Base-by-base conservation (phyloP, 2,329 filamentous ascomycete genomes). In the Macrophomina tecta region DNA sequence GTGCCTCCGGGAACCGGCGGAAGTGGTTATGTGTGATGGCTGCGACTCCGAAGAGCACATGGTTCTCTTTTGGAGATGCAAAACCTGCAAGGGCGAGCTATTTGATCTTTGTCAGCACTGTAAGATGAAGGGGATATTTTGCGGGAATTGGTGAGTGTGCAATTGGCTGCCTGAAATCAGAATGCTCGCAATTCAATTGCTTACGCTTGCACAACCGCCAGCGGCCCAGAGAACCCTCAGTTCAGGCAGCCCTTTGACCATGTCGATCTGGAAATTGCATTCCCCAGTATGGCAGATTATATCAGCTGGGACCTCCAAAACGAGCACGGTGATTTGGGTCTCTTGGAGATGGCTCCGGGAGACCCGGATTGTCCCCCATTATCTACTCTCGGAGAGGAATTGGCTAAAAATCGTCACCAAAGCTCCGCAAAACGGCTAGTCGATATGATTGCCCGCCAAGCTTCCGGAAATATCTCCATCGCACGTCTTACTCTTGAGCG, bases 251-350 rank as follows among this genome's bases (percentile, higher is more conserved):
- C 60, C 3, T 63, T 18, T n/a, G 30, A 48, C 4, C 45, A 40
- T 18, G 12, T 63, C 32, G 60, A 63, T 8, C 9, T 63, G 3
- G 28, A 42, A 28, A 34, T 51, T n/a, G 28, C 28, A 9, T 30
- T 51, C 8, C 12, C 30, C 5, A 7, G 16, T 18, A n/a, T 16
- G 11, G n/a, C 18, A 0, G n/a, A 23, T 5, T 63, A 49, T 23
- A 28, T 49, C 6, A 9, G 12, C 3, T 63, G 42, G 42, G 23
- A 18, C 18, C 60, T 63, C 30, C 40, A 63, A 18, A 11, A 18
- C 45, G 42, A 49, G 16, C 60, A 63, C 48, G 60, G 60, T 14
- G 42, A 63, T 30, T 32, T 63, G 12, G 34, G 34, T 14, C 36
- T 63, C 2, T 18, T 7, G 2, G n/a, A 7, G 11, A 38, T 38